Conservation (phyloP, 495 filamentous ascomycete species). For the Talaromyces thailandensis region DNA sequence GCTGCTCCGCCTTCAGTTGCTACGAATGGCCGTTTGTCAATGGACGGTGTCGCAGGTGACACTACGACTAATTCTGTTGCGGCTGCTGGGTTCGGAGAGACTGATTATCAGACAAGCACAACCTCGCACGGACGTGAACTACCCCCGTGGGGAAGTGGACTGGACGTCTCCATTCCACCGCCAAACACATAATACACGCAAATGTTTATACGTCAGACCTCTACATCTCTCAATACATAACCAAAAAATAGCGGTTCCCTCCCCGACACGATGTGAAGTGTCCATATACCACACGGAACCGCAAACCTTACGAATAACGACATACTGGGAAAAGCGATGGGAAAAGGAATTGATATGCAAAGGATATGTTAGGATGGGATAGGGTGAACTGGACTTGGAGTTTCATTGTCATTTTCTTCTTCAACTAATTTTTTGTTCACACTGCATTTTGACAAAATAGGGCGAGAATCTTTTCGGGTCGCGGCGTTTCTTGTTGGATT, state of each 20-base stretch:
- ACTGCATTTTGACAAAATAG: not conserved
- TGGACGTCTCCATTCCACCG: slow-evolving; percentile 1
- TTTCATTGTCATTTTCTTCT: not conserved
- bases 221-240: not conserved
- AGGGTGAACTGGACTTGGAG: not conserved
- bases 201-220: not conserved
- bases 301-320: not conserved
- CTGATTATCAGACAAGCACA: not conserved
- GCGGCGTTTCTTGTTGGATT: not conserved
- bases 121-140: not conserved
- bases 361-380: not conserved
- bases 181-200: not conserved
- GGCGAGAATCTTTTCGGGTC: not conserved
- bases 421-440: not conserved
- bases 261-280: not conserved
- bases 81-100: not conserved
- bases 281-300: not conserved
- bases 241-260: not conserved
- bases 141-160: slow-evolving; percentile 1
- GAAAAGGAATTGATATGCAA: not conserved
- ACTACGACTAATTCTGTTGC: not conserved
- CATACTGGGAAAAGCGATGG: not conserved
- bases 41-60: not conserved
- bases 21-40: not conserved
- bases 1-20: not conserved